Conservation (phyloP, 2,329 filamentous ascomycete genomes). For the Zymoseptoria passerinii region DNA sequence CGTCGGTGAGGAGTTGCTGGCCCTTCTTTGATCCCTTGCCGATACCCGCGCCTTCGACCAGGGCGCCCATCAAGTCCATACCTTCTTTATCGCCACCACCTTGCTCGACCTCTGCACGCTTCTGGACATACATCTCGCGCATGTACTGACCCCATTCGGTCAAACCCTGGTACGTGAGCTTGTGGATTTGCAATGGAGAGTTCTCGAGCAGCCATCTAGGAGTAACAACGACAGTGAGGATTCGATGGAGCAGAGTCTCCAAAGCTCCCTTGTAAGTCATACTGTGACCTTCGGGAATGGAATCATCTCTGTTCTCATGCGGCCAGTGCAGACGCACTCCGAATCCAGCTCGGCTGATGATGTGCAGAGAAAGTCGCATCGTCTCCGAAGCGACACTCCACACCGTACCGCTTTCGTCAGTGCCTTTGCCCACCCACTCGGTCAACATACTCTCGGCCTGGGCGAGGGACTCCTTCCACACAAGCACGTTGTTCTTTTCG, state of each 20-base stretch:
- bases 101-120: slow-evolving; percentile 41
- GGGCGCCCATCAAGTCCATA: slow-evolving; percentile 50
- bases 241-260: slow-evolving; percentile 52
- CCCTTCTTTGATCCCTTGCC: slow-evolving; percentile 36
- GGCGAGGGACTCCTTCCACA: slow-evolving; percentile 54
- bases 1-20: slow-evolving; percentile 46
- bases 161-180: slow-evolving; percentile 47
- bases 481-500: slow-evolving; percentile 63
- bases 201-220: slow-evolving; percentile 49
- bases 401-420: slow-evolving; percentile 42
- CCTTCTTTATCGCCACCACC: slow-evolving; percentile 29
- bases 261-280: slow-evolving; percentile 60
- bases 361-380: slow-evolving; percentile 53
- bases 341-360: slow-evolving; percentile 64
- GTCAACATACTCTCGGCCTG: slow-evolving; percentile 57
- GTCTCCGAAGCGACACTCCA: slow-evolving; percentile 53
- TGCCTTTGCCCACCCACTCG: slow-evolving; percentile 46
- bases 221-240: slow-evolving; percentile 53
- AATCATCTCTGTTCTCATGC: slow-evolving; percentile 42
- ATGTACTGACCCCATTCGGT: slow-evolving; percentile 62
- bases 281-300: slow-evolving; percentile 44
- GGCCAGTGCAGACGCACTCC: slow-evolving; percentile 51
- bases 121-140: slow-evolving; percentile 58
- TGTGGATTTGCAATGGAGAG: slow-evolving; percentile 46
- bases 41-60: slow-evolving; percentile 42